These are phyloP conservation scores for Alternaria arbusti DNA, from an alignment of 2,329 filamentous ascomycete genomes.

Conservation along the genomic window DNA sequence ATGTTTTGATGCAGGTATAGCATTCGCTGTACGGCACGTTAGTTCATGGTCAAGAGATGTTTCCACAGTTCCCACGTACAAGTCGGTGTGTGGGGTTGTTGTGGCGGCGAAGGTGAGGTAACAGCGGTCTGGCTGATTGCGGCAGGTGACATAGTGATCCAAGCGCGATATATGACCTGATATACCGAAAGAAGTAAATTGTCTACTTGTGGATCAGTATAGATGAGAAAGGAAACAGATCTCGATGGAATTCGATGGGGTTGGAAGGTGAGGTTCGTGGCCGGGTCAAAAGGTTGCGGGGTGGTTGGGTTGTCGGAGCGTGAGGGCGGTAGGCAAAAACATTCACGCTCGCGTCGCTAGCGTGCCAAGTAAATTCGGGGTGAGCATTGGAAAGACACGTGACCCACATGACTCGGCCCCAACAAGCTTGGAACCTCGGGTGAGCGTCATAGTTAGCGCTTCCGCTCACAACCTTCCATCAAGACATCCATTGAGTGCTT, in stretches of 20 bases:
- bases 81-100: constrained; percentile 17
- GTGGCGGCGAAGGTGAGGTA: constrained; percentile 30
- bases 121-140: constrained; percentile 30
- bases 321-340: constrained; percentile 44
- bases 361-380: constrained; percentile 20
- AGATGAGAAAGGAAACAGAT: background rate
- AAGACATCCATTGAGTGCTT: background rate
- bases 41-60: constrained; percentile 1
- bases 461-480: background rate
- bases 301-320: constrained; percentile 34
- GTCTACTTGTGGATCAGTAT: constrained; percentile 1
- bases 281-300: constrained; percentile 21
- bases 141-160: constrained; percentile 44
- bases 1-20: constrained; percentile 23
- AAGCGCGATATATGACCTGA: constrained; percentile 33
- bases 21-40: constrained; percentile 16
- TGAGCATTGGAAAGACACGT: constrained; percentile 36
- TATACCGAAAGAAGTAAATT: constrained; percentile 25
- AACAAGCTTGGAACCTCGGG: constrained; percentile 3
- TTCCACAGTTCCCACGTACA: constrained; percentile 14
- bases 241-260: constrained; percentile 35
- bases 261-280: constrained; percentile 21
- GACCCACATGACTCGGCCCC: constrained; percentile 19
- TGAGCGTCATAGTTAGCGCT: constrained; percentile 16
- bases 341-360: constrained; percentile 50